Evolutionary conservation across 2,329 filamentous ascomycete genomes (phyloP).

Genomic region (Diplodia mutila): DNA sequence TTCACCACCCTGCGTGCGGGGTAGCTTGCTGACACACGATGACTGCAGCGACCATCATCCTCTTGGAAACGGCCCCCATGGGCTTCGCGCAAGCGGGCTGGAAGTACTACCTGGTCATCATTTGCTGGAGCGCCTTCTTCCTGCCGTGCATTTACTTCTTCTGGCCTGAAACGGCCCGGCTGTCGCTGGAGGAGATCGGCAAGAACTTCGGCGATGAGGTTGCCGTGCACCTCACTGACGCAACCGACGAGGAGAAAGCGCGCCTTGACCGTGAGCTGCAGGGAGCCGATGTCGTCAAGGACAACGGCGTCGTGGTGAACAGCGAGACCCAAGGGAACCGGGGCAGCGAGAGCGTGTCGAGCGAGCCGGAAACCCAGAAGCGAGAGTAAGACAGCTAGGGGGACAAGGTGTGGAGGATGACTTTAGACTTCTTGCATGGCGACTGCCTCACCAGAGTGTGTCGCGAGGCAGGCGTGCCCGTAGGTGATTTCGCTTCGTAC

Average conservation of each 20-base stretch:
- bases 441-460: not conserved
- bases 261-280: slow-evolving; percentile 26
- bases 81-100: slow-evolving; percentile 48
- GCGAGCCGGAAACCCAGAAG: not conserved
- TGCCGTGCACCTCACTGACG: slow-evolving; percentile 28
- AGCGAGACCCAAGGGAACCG: not conserved
- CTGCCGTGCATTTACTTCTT: slow-evolving; percentile 51
- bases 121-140: slow-evolving; percentile 41
- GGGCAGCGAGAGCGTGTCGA: not conserved
- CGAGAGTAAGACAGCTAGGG: not conserved
- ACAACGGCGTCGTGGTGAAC: slow-evolving; percentile 4
- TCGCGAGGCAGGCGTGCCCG: not conserved
- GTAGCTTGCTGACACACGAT: slow-evolving; percentile 6
- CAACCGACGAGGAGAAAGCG: slow-evolving; percentile 27
- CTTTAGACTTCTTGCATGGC: not conserved
- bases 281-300: slow-evolving; percentile 19
- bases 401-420: not conserved
- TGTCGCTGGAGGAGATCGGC: slow-evolving; percentile 53
- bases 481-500: not conserved
- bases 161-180: slow-evolving; percentile 37
- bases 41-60: slow-evolving; percentile 41
- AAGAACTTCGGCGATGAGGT: slow-evolving; percentile 55
- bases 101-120: slow-evolving; percentile 55
- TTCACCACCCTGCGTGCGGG: not conserved
- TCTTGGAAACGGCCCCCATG: slow-evolving; percentile 47